These are phyloP conservation scores for Mytilinidion resinicola DNA, from an alignment of 495 filamentous ascomycete genomes.

Conservation along the genomic window DNA sequence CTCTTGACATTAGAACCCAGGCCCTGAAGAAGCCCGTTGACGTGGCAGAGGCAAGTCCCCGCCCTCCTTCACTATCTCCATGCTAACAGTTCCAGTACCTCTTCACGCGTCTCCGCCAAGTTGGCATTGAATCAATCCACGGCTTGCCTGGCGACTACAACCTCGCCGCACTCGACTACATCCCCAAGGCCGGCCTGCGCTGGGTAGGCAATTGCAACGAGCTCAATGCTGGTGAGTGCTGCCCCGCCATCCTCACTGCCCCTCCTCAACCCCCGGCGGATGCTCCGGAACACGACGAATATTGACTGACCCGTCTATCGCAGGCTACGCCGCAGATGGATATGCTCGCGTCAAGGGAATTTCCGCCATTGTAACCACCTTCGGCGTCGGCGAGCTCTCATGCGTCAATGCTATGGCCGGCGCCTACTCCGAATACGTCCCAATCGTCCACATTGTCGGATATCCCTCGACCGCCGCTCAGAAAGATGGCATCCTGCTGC, in stretches of 20 bases:
- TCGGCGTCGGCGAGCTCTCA: conserved; percentile 64
- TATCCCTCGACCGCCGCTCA: conserved; percentile 56
- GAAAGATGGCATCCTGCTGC: conserved; percentile 61
- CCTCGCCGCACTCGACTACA: conserved; percentile 54
- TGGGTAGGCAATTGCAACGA: conserved; percentile 71
- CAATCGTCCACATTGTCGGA: conserved; percentile 78
- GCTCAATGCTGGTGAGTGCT: conserved; percentile 53
- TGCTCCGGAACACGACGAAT: not conserved
- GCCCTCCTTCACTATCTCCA: not conserved
- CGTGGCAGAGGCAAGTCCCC: conserved; percentile 40
- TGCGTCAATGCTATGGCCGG: conserved; percentile 65
- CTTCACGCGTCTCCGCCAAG: conserved; percentile 55
- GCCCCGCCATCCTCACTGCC: conserved; percentile 2
- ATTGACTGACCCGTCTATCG: conserved; percentile 25
- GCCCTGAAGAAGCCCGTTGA: conserved; percentile 52
- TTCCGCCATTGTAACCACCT: conserved; percentile 60
- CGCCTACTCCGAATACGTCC: conserved; percentile 65
- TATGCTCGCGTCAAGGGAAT: conserved; percentile 65
- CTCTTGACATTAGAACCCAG: conserved; percentile 48
- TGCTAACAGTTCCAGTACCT: conserved; percentile 42
- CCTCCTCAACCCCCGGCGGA: conserved; percentile 7
- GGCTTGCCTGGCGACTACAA: conserved; percentile 57
- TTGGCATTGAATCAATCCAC: conserved; percentile 56
- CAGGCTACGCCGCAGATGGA: conserved; percentile 66
- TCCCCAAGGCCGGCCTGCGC: conserved; percentile 49